Evolutionary conservation across 805 yeast genomes (phyloP).

Genomic region (Kluyveromyces lactis): DNA sequence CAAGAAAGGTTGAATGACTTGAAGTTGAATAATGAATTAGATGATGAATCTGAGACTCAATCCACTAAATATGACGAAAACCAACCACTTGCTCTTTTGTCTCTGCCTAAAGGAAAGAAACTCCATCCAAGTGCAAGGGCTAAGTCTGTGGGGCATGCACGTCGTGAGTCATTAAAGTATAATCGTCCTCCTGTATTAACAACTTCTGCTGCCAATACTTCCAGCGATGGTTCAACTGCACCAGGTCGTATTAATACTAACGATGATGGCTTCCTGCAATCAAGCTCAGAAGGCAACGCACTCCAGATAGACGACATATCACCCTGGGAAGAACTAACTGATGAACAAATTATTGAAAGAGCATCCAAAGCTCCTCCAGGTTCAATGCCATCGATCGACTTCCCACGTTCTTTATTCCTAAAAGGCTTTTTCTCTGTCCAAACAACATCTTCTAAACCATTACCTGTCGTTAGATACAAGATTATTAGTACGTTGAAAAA

Average conservation of each 20-base stretch:
- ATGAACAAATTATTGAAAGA: slow-evolving; percentile 39
- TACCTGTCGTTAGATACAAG: slow-evolving; percentile 80
- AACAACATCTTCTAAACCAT: slow-evolving; percentile 86
- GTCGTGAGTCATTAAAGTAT: slow-evolving; percentile 48
- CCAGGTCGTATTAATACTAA: slow-evolving; percentile 24
- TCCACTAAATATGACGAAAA: slow-evolving; percentile 12
- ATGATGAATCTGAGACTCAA: slow-evolving; percentile 5
- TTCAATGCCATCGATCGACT: slow-evolving; percentile 89
- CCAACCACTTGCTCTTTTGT: slow-evolving; percentile 18
- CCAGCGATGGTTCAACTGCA: slow-evolving; percentile 12
- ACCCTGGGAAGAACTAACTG: slow-evolving; percentile 30
- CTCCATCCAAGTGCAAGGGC: slow-evolving; percentile 82
- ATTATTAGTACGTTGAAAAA: slow-evolving; percentile 68
- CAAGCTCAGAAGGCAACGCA: slow-evolving; percentile 44
- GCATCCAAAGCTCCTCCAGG: slow-evolving; percentile 59
- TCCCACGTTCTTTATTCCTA: slow-evolving; percentile 80
- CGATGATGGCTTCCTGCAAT: slow-evolving; percentile 36
- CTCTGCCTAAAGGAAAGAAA: slow-evolving; percentile 26
- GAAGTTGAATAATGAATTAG: slow-evolving; percentile 12
- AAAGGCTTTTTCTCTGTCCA: slow-evolving; percentile 93
- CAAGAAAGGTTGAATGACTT: slow-evolving; percentile 17
- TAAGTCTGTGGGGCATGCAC: slow-evolving; percentile 63
- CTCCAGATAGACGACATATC: slow-evolving; percentile 4
- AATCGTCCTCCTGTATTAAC: slow-evolving; percentile 26
- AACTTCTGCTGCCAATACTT: slow-evolving; percentile 13